Percentiles rank a stretch among this genome's conserved stretches.
Conservation (phyloP, 116 monocot genomes). For the Papilionanthe hybrid region DNA sequence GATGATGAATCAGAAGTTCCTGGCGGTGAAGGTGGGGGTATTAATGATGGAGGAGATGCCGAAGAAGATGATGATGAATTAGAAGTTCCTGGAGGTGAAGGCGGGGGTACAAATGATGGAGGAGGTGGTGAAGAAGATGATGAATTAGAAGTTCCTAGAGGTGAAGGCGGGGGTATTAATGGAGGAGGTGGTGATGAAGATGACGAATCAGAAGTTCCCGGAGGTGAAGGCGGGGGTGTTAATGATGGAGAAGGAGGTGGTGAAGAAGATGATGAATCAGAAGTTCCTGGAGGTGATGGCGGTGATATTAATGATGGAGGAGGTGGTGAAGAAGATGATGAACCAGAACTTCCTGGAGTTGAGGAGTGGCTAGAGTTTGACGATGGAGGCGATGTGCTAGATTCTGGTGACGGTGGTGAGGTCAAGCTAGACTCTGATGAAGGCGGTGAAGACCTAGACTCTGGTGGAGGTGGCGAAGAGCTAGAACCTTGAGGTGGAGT, state of each 20-base stretch:
- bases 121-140: conserved; percentile 7
- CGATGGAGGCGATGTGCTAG: conserved; percentile 8
- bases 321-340: conserved; percentile 6
- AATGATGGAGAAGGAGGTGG: too few relatives aligned
- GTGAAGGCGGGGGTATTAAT: background rate
- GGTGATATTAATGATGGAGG: conserved; percentile 3
- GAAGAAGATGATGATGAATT: conserved; percentile 6
- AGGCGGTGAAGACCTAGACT: background rate
- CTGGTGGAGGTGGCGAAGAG: conserved; percentile 8
- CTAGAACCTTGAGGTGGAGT: background rate
- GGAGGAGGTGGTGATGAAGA: background rate
- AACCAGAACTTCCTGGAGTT: background rate
- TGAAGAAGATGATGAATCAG: too few relatives aligned
- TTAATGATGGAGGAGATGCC: conserved; percentile 1
- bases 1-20: background rate
- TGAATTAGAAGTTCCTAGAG: background rate
- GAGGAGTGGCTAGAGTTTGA: conserved; percentile 3
- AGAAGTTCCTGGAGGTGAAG: background rate
- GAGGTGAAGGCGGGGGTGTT: too few relatives aligned
- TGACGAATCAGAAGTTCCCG: too few relatives aligned
- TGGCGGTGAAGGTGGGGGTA: background rate
- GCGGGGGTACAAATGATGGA: background rate
- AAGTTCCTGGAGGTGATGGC: background rate
- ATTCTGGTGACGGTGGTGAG: background rate
- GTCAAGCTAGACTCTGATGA: background rate